Evolutionary conservation across 2,329 filamentous ascomycete genomes (phyloP).

Genomic region (Aspergillus amoenus): DNA sequence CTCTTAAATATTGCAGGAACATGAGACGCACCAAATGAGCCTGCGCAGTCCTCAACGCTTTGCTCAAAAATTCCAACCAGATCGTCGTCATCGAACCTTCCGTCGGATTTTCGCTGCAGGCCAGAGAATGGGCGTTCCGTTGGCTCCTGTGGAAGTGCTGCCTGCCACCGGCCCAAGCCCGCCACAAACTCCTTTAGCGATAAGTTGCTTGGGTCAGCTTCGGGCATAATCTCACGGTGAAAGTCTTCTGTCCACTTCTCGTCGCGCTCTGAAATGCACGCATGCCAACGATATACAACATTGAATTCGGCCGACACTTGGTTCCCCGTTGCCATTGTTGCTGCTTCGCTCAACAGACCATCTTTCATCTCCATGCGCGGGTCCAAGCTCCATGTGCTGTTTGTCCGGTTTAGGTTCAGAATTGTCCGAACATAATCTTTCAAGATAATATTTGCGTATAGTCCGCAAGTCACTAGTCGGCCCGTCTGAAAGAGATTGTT

Average conservation of each 20-base stretch:
- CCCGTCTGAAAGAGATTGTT: slow-evolving; percentile 55
- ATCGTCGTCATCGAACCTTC: slow-evolving; percentile 58
- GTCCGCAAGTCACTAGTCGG: slow-evolving; percentile 53
- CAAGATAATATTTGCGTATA: slow-evolving; percentile 58
- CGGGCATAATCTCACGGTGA: slow-evolving; percentile 50
- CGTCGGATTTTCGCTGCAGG: slow-evolving; percentile 50
- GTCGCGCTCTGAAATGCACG: slow-evolving; percentile 59
- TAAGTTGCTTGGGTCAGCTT: slow-evolving; percentile 35
- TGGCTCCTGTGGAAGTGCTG: slow-evolving; percentile 45
- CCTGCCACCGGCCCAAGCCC: slow-evolving; percentile 43
- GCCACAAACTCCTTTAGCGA: slow-evolving; percentile 40
- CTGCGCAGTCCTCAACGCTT: slow-evolving; percentile 61
- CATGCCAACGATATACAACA: slow-evolving; percentile 66
- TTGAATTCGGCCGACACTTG: slow-evolving; percentile 70
- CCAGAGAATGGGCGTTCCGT: slow-evolving; percentile 50
- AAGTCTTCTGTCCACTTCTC: slow-evolving; percentile 61
- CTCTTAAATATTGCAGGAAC: slow-evolving; percentile 59
- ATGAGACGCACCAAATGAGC: slow-evolving; percentile 59
- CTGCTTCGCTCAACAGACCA: slow-evolving; percentile 44
- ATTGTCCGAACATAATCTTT: slow-evolving; percentile 63
- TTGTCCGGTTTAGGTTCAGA: slow-evolving; percentile 58
- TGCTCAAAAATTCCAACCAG: slow-evolving; percentile 56
- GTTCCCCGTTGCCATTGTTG: slow-evolving; percentile 61
- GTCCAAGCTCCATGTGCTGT: slow-evolving; percentile 63
- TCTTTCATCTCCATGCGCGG: slow-evolving; percentile 60